Evolutionary conservation across 2,329 filamentous ascomycete species (phyloP), one percentile per base, ranked within the genome.

Genomic region (Claviceps arundinis): DNA sequence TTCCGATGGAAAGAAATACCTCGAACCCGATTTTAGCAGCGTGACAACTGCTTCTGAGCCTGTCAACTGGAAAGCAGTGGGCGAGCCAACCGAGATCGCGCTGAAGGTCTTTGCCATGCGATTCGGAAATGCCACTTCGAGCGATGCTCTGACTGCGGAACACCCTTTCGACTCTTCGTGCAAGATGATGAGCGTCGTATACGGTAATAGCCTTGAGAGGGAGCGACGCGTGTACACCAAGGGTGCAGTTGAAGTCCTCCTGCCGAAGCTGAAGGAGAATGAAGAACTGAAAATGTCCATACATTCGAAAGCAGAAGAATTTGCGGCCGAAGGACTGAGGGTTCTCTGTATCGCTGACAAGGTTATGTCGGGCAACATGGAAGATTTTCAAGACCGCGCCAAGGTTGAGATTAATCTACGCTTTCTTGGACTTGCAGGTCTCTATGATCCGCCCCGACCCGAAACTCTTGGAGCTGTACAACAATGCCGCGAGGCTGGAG

Each of bases 151-250:
- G 45, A 59, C 85, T 9, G 76, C 79, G 1, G 85, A 88, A 59
- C 83, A 83, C 51, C 83, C 84, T 2, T 88, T 88, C 60, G 84
- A 88, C 62, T 87, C 83, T 0, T 78, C 79, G 40, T 78, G 84
- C 65, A 88, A 88, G 69, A 77, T 82, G 54, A 88, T 88, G 84
- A 84, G 81, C 40, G 83, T 87, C 48, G 75, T 87, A 30, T 86
- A 84, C 44, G 64, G 65, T 7, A 64, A 59, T 44, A 63, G 62
- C 1, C 17, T 65, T 16, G 66, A 67, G 24, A 61, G 63, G 11
- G 61, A 64, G 11, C 62, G 62, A 47, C 65, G 69, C 13, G 72
- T 79, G 17, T 80, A 77, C 56, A 75, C 75, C 60, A 82, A 81
- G 60, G 78, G 78, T 42, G 78, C 78, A 1, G 69, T 78, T 17